Conservation (phyloP, 129 eudicot genomes). For the Arctium minus region DNA sequence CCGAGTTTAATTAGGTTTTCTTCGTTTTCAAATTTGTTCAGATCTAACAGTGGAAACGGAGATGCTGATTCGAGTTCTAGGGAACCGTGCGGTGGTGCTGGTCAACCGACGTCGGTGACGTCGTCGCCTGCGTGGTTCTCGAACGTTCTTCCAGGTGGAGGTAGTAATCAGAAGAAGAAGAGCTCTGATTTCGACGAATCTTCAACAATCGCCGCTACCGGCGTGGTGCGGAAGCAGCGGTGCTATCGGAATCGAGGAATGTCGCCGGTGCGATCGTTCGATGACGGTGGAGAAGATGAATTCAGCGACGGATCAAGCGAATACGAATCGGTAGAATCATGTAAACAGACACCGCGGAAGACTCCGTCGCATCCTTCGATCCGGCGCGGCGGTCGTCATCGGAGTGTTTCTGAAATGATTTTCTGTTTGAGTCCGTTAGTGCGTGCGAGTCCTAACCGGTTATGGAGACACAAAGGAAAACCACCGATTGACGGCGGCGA, state of each 20-base stretch:
- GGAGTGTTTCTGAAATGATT: constrained; percentile 35
- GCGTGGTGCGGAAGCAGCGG: constrained; percentile 26
- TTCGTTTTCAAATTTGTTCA: constrained; percentile 38
- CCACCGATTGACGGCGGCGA: constrained; percentile 47
- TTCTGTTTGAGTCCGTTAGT: constrained; percentile 71
- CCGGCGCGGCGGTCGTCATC: constrained; percentile 24
- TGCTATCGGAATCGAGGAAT: constrained; percentile 44
- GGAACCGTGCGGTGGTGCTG: constrained; percentile 9
- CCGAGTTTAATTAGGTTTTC: constrained; percentile 29
- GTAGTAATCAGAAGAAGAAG: constrained; percentile 33
- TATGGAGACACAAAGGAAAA: constrained; percentile 52
- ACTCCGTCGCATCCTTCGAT: constrained; percentile 9
- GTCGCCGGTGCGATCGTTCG: constrained; percentile 53
- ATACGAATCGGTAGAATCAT: constrained; percentile 38
- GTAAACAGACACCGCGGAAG: constrained; percentile 56
- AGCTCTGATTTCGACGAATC: constrained; percentile 29
- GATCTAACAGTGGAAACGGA: constrained; percentile 44
- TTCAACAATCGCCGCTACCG: constrained; percentile 4
- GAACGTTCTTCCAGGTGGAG: constrained; percentile 24
- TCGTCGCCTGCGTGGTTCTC: constrained; percentile 56
- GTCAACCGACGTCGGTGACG: constrained; percentile 20
- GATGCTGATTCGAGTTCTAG: constrained; percentile 28
- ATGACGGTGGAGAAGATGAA: constrained; percentile 42
- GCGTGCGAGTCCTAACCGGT: constrained; percentile 52
- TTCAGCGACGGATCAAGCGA: constrained; percentile 41